Conservation (phyloP, 208 protist genomes). For the Leishmania aethiopica region DNA sequence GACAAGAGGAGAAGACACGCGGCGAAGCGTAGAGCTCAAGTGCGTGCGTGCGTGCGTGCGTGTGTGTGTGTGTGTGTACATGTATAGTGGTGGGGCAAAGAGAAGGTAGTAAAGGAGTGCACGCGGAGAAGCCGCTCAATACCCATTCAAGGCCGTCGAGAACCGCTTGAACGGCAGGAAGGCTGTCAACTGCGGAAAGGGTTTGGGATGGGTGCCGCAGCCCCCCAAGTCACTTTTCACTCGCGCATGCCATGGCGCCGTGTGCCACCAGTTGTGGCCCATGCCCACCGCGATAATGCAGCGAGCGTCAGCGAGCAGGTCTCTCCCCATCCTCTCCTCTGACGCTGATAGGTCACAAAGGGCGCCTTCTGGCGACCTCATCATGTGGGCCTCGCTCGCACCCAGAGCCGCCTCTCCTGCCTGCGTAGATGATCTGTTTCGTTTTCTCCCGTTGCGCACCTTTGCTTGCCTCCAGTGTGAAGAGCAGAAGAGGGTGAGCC, state of each 20-base stretch:
- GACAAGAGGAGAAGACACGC: no score
- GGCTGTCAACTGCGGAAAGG: not conserved
- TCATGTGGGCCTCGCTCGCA: not conserved
- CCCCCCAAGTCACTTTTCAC: not conserved
- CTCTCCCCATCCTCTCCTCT: not conserved
- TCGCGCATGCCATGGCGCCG: not conserved
- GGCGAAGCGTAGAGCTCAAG: no score
- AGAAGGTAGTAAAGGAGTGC: not conserved
- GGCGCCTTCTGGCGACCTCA: not conserved
- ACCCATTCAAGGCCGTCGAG: not conserved
- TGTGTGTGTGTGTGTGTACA: not conserved
- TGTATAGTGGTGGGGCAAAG: not conserved
- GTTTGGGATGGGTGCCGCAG: not conserved
- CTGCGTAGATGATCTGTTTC: not conserved
- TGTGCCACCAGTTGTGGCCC: not conserved
- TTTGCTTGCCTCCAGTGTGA: not conserved
- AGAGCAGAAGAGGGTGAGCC: not conserved
- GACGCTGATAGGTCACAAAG: not conserved
- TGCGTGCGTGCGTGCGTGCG: no score
- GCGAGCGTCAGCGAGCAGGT: not conserved
- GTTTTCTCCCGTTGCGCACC: not conserved
- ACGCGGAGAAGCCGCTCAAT: not conserved
- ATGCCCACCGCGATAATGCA: not conserved
- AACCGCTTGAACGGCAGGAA: not conserved
- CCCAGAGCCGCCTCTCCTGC: not conserved